Evolutionary conservation across 495 filamentous ascomycete species (phyloP), one percentile per base, ranked within the genome.

Genomic region (Pseudomonodictys pantanalensis): DNA sequence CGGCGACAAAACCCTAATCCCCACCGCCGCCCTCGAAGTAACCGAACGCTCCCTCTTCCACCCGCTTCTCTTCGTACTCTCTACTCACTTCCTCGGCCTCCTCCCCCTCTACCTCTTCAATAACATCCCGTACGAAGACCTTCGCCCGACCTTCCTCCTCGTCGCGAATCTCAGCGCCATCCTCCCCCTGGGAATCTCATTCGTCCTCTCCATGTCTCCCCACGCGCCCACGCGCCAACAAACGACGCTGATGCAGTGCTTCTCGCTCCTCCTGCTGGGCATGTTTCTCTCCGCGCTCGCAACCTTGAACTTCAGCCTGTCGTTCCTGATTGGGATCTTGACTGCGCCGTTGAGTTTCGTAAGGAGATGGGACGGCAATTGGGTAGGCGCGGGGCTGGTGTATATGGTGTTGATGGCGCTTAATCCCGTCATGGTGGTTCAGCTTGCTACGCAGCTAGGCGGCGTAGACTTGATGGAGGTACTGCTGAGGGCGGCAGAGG

Each of bases 281-380:
- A 86, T 95, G 73, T 90, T 88, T 72, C 86, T 98, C 61, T 89
- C 90, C 46, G 85, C 92, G 3, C 87, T 98, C 30, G 91, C 92
- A 15, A 98, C 95, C 1, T 85, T 98, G 47, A 98, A 98, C 75
- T 98, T 98, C 79, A 89, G 87, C 23, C 87, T 97, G 25, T 85
- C 90, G 35, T 86, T 97, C 73, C 76, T 96, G 46, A 76, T 97
- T 62, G 93, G 93, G 38, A 75, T 97, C 1, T 75, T 91, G 46
- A 80, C 89, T 33, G 69, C 81, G 10, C 92, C 91, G 2, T 77
- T 97, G 7, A 84, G 82, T 18, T 96, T 95, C 70, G 69, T 88
- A 30, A 76, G 75, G 20, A 23, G 10, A 7, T 24, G 17, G 20
- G 30, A 29, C n/a, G 55, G 52, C 28, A 46, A 52, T 12, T 50